Percentiles rank a stretch among this genome's conserved stretches.
These are phyloP conservation scores for Ceratocystis huliohia DNA, from an alignment of 2,329 filamentous ascomycete genomes.

Conservation along the genomic window DNA sequence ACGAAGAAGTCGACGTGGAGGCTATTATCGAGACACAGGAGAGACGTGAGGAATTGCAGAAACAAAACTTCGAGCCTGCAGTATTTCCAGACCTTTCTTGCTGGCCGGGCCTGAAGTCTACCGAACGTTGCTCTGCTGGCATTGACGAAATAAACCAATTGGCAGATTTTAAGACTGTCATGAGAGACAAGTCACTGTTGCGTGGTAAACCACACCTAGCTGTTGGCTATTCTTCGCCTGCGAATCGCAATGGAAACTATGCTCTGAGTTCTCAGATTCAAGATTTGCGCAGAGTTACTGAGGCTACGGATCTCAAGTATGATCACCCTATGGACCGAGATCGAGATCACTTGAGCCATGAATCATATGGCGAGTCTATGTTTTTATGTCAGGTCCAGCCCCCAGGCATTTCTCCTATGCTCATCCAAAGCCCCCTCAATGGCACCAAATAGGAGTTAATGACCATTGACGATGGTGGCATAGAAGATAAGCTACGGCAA, in stretches of 20 bases:
- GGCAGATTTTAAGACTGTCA: background rate
- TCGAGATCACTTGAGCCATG: background rate
- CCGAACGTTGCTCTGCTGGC: background rate
- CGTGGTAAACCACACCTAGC: background rate
- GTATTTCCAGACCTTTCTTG: background rate
- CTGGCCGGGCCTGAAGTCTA: background rate
- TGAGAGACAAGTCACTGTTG: background rate
- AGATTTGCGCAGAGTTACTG: background rate
- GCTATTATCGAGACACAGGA: conserved; percentile 6
- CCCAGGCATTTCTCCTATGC: background rate
- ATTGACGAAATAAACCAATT: background rate
- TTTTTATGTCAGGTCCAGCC: background rate
- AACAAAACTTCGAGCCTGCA: background rate
- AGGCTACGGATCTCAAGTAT: background rate
- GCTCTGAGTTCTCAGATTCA: background rate
- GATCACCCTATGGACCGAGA: background rate
- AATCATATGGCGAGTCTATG: background rate
- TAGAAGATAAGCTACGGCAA: background rate
- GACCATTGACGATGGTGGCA: background rate
- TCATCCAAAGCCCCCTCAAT: background rate
- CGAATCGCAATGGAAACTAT: background rate
- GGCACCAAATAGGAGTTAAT: background rate
- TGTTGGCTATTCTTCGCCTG: background rate
- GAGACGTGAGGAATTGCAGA: background rate
- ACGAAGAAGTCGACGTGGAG: background rate